These are phyloP conservation scores for Gomphus bonarii DNA, from an alignment of 1,284 basidiomycete genomes.

Conservation along the genomic window DNA sequence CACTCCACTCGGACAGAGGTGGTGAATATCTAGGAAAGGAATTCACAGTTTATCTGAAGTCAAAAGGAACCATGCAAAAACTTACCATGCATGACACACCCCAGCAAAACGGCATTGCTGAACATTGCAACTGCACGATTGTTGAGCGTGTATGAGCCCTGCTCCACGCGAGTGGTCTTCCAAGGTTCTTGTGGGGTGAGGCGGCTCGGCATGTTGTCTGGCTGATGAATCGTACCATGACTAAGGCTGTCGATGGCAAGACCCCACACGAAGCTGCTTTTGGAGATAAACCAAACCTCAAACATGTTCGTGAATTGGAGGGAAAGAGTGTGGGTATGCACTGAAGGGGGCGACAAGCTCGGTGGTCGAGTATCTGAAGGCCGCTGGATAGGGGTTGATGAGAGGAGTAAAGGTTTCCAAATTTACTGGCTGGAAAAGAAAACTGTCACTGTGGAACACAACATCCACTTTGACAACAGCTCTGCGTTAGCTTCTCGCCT, in stretches of 20 bases:
- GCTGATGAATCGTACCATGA: constrained; percentile 27
- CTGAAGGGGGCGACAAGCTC: constrained; percentile 15
- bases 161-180: not conserved
- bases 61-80: not conserved
- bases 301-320: constrained; percentile 23
- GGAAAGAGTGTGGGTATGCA: constrained; percentile 9
- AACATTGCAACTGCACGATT: too few species aligned
- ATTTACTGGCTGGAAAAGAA: constrained; percentile 14
- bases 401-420: constrained; percentile 10
- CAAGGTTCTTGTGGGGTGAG: constrained; percentile 23
- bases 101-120: too few species aligned
- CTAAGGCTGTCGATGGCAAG: constrained; percentile 16
- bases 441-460: constrained; percentile 20
- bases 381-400: constrained; percentile 9
- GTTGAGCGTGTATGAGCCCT: not conserved
- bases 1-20: not conserved
- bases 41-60: not conserved
- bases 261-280: constrained; percentile 7
- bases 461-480: constrained; percentile 17
- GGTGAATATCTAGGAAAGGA: not conserved
- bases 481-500: not conserved
- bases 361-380: not conserved
- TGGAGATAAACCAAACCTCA: constrained; percentile 24
- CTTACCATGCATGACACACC: too few species aligned
- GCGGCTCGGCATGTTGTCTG: constrained; percentile 24